Conservation (phyloP, 345 rosid species). For the Kernera saxatilis region DNA sequence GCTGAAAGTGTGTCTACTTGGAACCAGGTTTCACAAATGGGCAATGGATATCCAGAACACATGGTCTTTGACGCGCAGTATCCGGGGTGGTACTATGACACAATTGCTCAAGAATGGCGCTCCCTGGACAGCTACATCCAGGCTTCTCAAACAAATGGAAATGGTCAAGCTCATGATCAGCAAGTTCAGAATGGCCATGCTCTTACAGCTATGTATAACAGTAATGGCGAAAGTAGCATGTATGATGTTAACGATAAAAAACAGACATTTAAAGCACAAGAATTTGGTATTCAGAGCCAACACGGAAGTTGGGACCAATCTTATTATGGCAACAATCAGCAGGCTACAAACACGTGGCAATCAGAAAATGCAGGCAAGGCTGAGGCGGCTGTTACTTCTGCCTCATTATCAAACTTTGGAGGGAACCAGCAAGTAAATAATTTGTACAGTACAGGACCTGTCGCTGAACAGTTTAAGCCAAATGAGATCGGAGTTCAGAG, state of each 20-base stretch:
- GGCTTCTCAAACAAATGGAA: slow-evolving; percentile 37
- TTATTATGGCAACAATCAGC: slow-evolving; percentile 41
- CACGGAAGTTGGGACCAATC: slow-evolving; percentile 48
- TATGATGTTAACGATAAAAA: slow-evolving; percentile 38
- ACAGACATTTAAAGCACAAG: slow-evolving; percentile 42
- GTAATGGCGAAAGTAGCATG: slow-evolving; percentile 27
- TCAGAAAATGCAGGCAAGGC: slow-evolving; percentile 36
- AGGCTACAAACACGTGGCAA: slow-evolving; percentile 42
- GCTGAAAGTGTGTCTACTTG: slow-evolving; percentile 53
- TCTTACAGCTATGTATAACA: slow-evolving; percentile 29
- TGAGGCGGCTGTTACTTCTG: slow-evolving; percentile 18
- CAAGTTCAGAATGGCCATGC: slow-evolving; percentile 56
- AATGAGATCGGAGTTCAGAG: slow-evolving; percentile 39
- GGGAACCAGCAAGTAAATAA: slow-evolving; percentile 46
- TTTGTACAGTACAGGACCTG: slow-evolving; percentile 36
- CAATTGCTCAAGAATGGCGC: slow-evolving; percentile 65
- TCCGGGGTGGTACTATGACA: slow-evolving; percentile 96
- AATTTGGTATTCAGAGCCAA: slow-evolving; percentile 36
- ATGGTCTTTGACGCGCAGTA: slow-evolving; percentile 85
- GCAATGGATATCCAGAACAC: slow-evolving; percentile 82
- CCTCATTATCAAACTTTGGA: slow-evolving; percentile 31
- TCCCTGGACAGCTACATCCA: slow-evolving; percentile 67
- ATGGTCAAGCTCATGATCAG: slow-evolving; percentile 41
- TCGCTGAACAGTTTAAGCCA: slow-evolving; percentile 42
- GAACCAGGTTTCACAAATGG: slow-evolving; percentile 61